A percentile compares a stretch with the other conserved stretches of the same genome.
Conservation (phyloP, 1,284 basidiomycete species). For the Ustilago vetiveriae region DNA sequence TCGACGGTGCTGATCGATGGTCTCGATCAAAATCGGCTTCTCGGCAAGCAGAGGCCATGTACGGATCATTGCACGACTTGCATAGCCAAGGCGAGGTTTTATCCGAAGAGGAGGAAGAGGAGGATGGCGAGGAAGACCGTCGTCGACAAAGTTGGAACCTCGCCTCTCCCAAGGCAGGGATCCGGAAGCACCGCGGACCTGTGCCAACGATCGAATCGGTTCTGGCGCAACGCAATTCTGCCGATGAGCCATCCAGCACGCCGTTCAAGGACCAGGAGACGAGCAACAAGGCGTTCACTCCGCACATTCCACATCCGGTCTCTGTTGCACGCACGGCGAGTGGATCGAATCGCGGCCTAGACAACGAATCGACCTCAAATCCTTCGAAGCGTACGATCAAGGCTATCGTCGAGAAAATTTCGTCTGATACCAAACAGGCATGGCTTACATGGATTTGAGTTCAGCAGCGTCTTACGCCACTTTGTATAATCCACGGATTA, state of each 20-base stretch:
- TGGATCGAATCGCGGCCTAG: background rate
- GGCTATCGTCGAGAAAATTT: constrained; percentile 41
- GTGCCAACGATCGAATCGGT: constrained; percentile 30
- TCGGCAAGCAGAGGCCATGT: constrained; percentile 16
- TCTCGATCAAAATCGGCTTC: constrained; percentile 12
- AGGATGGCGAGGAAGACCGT: constrained; percentile 13
- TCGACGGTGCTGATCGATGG: constrained; percentile 12
- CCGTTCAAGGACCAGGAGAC: background rate
- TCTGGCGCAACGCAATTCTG: background rate
- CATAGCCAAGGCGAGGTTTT: constrained; percentile 28
- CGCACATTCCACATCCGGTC: constrained; percentile 33
- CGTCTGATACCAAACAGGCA: constrained; percentile 43
- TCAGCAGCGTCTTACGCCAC: no score
- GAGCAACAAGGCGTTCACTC: constrained; percentile 5
- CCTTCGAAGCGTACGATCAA: constrained; percentile 17
- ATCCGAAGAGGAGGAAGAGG: constrained; percentile 45
- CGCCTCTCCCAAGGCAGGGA: background rate
- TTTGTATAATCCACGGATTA: no score
- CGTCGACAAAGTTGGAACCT: background rate
- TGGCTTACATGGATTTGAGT: constrained; percentile 49
- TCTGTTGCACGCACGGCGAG: background rate
- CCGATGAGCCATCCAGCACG: background rate
- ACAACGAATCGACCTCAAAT: background rate
- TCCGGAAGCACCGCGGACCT: background rate
- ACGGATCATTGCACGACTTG: constrained; percentile 28